These are phyloP conservation scores for Corynascus novoguineensis DNA, from an alignment of 495 filamentous ascomycete species.

Conservation along the genomic window DNA sequence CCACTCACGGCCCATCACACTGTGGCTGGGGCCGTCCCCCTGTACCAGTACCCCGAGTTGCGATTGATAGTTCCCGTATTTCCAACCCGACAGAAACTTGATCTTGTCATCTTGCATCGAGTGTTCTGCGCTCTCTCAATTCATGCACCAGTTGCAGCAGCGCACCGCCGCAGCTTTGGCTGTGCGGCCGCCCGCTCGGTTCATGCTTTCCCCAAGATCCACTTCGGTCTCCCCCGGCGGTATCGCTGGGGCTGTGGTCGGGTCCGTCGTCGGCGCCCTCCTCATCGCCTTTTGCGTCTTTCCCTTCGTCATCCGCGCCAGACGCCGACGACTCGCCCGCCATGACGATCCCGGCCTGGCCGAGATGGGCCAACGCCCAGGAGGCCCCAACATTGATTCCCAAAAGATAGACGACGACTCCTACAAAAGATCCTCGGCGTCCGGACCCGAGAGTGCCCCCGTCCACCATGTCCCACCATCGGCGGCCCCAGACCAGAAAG, in stretches of 20 bases:
- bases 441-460: slow-evolving; percentile 7
- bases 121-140: neutral
- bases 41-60: neutral
- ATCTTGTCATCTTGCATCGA: neutral
- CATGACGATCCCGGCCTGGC: slow-evolving; percentile 23
- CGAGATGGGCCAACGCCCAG: slow-evolving; percentile 33
- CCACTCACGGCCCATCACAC: neutral
- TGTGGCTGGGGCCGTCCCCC: slow-evolving; percentile 11
- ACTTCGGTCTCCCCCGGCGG: slow-evolving; percentile 25
- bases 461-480: slow-evolving; percentile 15
- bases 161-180: slow-evolving; percentile 12
- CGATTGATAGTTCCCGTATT: slow-evolving; percentile 4
- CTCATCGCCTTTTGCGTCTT: slow-evolving; percentile 31
- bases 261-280: slow-evolving; percentile 28
- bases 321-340: slow-evolving; percentile 21
- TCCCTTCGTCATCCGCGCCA: slow-evolving; percentile 31
- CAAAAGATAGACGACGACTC: slow-evolving; percentile 18
- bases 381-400: slow-evolving; percentile 28
- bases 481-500: slow-evolving; percentile 15
- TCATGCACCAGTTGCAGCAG: slow-evolving; percentile 11
- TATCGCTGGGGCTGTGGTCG: slow-evolving; percentile 36
- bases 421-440: slow-evolving; percentile 19
- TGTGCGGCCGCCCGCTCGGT: slow-evolving; percentile 18
- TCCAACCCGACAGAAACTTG: neutral
- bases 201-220: slow-evolving; percentile 27